Evolutionary conservation across 768 basidiomycete genomes (phyloP).

Genomic region (Holtermannia corniformis): DNA sequence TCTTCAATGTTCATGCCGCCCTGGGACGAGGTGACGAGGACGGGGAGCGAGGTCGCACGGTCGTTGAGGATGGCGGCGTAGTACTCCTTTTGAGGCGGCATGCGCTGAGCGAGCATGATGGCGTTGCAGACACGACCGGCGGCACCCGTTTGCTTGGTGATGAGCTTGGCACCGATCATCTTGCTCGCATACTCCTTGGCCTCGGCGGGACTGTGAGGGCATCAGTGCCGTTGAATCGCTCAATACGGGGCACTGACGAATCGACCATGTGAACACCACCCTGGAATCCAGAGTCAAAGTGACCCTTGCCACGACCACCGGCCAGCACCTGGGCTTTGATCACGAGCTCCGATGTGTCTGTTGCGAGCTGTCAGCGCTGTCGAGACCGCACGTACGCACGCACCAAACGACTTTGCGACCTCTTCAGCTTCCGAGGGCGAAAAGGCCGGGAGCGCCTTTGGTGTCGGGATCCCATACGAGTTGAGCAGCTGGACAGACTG

Average conservation of each 20-base stretch:
- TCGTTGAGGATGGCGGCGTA: conserved; percentile 96
- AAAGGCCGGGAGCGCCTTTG: conserved; percentile 78
- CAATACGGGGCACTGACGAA: conserved; percentile 48
- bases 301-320: conserved; percentile 95
- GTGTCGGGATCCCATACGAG: conserved; percentile 94
- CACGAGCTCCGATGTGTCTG: conserved; percentile 70
- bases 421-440: conserved; percentile 79
- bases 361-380: background rate
- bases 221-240: background rate
- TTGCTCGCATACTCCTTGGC: conserved; percentile 76
- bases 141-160: conserved; percentile 97
- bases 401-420: conserved; percentile 83
- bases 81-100: conserved; percentile 90
- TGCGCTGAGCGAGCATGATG: conserved; percentile 96
- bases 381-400: conserved; percentile 14
- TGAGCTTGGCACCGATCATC: conserved; percentile 91
- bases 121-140: conserved; percentile 89
- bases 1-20: conserved; percentile 99
- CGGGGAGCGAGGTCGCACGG: conserved; percentile 75
- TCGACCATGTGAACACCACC: conserved; percentile 94
- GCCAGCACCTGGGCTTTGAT: conserved; percentile 99
- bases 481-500: conserved; percentile 92
- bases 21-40: conserved; percentile 84
- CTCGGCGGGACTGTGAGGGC: conserved; percentile 60
- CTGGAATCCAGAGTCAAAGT: conserved; percentile 82